Conservation (phyloP, 2,329 filamentous ascomycete species). For the Alternaria metachromatica region DNA sequence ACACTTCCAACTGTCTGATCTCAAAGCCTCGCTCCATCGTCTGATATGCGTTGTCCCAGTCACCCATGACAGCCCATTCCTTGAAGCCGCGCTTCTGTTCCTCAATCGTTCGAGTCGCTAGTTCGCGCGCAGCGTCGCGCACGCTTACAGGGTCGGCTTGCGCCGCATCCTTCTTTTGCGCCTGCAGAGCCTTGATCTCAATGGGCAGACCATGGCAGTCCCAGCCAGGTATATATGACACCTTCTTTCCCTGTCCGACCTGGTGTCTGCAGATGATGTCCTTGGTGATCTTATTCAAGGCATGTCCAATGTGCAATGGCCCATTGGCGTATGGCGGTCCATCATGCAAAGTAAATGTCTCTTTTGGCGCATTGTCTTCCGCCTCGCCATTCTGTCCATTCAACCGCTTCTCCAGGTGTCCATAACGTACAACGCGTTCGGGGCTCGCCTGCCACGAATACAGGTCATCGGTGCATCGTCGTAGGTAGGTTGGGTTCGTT, state of each 20-base stretch:
- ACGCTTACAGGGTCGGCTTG: conserved; percentile 61
- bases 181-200: conserved; percentile 88
- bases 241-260: conserved; percentile 75
- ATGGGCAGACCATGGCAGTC: conserved; percentile 98
- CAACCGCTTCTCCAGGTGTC: conserved; percentile 11
- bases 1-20: conserved; percentile 75
- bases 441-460: conserved; percentile 80
- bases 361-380: conserved; percentile 31
- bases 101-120: conserved; percentile 72
- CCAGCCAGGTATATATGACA: conserved; percentile 91
- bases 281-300: conserved; percentile 95
- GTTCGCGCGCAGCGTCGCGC: conserved; percentile 66
- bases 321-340: conserved; percentile 98
- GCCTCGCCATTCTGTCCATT: not conserved
- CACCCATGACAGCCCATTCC: conserved; percentile 78
- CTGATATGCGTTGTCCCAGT: conserved; percentile 78
- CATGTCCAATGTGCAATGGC: conserved; percentile 87
- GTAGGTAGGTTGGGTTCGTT: conserved; percentile 62
- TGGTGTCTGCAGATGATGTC: conserved; percentile 88
- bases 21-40: conserved; percentile 82
- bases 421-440: conserved; percentile 52
- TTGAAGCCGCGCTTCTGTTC: conserved; percentile 77
- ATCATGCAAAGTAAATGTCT: conserved; percentile 85
- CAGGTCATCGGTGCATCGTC: conserved; percentile 82
- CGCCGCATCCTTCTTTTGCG: conserved; percentile 50